Evolutionary conservation across 805 yeast species (phyloP).

Genomic region (Suhomyces pyralidae): DNA sequence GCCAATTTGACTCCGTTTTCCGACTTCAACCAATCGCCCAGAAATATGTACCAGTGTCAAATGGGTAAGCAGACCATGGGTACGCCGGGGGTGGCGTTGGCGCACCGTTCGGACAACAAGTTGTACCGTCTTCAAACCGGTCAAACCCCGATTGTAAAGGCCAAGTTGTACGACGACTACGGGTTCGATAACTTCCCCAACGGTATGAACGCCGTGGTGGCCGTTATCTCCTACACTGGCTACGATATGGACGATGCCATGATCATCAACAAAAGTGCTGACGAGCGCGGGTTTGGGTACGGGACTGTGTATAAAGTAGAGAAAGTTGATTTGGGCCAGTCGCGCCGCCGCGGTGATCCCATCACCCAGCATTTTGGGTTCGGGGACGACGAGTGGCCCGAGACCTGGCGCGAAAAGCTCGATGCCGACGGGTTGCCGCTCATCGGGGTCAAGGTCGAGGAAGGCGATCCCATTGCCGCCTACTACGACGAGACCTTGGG

Average conservation of each 20-base stretch:
- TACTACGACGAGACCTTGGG: conserved; percentile 88
- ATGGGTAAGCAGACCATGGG: conserved; percentile 99
- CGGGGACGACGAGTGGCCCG: conserved; percentile 91
- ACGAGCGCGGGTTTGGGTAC: conserved; percentile 96
- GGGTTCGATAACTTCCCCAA: conserved; percentile 99
- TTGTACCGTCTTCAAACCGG: conserved; percentile 90
- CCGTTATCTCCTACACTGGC: conserved; percentile 97
- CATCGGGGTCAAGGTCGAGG: conserved; percentile 83
- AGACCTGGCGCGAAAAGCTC: conserved; percentile 80
- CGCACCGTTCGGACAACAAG: conserved; percentile 92
- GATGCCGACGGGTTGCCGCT: conserved; percentile 92
- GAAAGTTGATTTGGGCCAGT: conserved; percentile 74
- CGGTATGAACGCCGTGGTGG: conserved; percentile 97
- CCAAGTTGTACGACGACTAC: conserved; percentile 88
- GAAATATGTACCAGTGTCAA: conserved; percentile 99
- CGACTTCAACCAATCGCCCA: conserved; percentile 97
- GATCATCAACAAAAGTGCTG: conserved; percentile 96
- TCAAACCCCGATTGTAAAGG: conserved; percentile 95
- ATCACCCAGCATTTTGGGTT: conserved; percentile 92
- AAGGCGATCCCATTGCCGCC: conserved; percentile 95
- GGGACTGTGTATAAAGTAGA: conserved; percentile 96
- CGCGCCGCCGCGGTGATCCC: conserved; percentile 89
- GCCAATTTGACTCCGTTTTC: conserved; percentile 98
- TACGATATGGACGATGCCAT: conserved; percentile 99
- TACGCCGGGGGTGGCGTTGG: conserved; percentile 95